Evolutionary conservation across 1,139 yeast genomes (phyloP), one percentile per base, ranked within the genome.

Genomic region (Geotrichum fermentans): DNA sequence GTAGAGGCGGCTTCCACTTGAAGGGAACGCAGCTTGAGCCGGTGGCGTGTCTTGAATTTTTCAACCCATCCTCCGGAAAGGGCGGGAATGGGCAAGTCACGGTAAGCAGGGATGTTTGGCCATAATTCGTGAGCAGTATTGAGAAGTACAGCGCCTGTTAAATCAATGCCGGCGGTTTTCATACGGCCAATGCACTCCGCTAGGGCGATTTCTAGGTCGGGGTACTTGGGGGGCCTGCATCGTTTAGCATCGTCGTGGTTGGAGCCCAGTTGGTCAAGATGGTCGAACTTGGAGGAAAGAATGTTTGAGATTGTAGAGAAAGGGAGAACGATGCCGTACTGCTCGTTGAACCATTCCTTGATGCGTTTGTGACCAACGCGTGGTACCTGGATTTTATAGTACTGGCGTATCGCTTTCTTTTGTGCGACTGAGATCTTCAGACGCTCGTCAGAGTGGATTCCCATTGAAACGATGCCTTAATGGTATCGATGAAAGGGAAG

Each of bases 21-120:
- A 5, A 46, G 46, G 13, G 42, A 44, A 32, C 48, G 49, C 3
- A 45, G 38, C 14, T 47, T 46, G 32, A 50, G 43, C 8, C 50
- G 43, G 42, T 50, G 53, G 10, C 53, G 41, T 4, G 47, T 36
- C 33, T 50, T 50, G 30, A 50, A 50, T 43, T 50, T 50, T 33
- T 50, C 53, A 36, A 47, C 50, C 53, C 53, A 50, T 2, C 53
- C 53, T 17, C 53, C 53, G 7, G 53, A 50, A 5, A 50, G 39
- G 6, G 49, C 28, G 17, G 53, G 53, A 13, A 38, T 43, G 5
- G 47, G 44, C 33, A 30, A 28, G 44, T 24, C 35, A 10, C 33
- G 48, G 39, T 50, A 50, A 13, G 46, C 44, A 11, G 53, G 53
- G 38, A 50, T 47, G 13, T 47, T 41, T 7, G 46, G 50, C 53